Percentiles rank a stretch among this genome's conserved stretches.
phyloP scores from a whole-genome alignment of 768 basidiomycete species.

The Suillus ampliporus region DNA sequence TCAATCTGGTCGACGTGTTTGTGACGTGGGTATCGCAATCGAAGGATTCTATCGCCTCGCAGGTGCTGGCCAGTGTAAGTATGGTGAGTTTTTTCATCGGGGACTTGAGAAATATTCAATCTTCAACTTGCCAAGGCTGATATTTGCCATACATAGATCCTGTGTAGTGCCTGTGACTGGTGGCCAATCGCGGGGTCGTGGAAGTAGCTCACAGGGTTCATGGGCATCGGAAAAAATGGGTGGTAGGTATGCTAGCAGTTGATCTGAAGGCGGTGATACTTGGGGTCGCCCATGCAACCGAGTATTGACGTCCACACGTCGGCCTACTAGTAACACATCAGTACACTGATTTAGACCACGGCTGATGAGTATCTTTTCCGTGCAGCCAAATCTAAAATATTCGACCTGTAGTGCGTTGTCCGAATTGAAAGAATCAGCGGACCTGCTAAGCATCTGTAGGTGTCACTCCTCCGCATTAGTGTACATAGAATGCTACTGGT shows the following conservation, averaged over 20 bases:
- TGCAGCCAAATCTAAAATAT: constrained; percentile 64
- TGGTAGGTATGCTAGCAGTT: constrained; percentile 5
- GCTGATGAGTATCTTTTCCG: constrained; percentile 37
- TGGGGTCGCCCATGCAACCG: constrained; percentile 54
- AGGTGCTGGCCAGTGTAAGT: not conserved
- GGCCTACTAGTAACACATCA: constrained; percentile 38
- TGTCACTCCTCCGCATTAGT: not conserved
- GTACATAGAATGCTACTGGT: not conserved
- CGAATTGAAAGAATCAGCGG: constrained; percentile 72
- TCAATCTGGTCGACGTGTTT: not conserved
- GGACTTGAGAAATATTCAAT: not conserved
- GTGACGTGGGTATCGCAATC: not conserved
- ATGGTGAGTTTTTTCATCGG: not conserved
- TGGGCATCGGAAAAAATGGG: constrained; percentile 22
- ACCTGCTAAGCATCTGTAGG: constrained; percentile 73
- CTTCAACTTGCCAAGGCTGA: not conserved
- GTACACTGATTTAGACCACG: not conserved
- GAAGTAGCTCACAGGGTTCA: constrained; percentile 23
- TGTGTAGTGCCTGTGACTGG: not conserved
- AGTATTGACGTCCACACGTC: constrained; percentile 56
- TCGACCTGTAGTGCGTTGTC: constrained; percentile 74
- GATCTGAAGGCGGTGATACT: constrained; percentile 48
- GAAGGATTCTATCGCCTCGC: not conserved
- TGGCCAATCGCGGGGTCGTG: not conserved
- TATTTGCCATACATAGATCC: not conserved